Percentiles rank a stretch among this genome's conserved stretches.
Conservation (phyloP, 148 eudicot species). For the Silene uniflora region DNA sequence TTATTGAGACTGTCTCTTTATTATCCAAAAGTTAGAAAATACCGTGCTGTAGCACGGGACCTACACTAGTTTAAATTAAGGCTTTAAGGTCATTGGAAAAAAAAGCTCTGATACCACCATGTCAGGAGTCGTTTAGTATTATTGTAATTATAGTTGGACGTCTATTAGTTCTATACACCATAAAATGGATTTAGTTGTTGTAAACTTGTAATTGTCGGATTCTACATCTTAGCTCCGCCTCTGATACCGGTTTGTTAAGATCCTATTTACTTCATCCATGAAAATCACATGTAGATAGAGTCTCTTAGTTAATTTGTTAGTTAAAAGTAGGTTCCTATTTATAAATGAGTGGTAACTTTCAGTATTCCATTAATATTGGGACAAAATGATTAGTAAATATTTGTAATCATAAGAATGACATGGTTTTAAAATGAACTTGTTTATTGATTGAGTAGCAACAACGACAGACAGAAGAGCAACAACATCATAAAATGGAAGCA, state of each 20-base stretch:
- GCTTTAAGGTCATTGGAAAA: no score
- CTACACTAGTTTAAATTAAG: no score
- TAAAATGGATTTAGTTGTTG: no score
- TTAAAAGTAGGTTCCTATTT: neutral
- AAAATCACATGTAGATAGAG: conserved; percentile 8
- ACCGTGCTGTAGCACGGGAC: no score
- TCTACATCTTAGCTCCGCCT: no score
- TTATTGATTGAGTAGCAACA: conserved; percentile 12
- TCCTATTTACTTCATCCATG: neutral
- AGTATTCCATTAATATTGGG: neutral
- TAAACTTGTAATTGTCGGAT: no score
- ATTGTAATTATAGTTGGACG: neutral
- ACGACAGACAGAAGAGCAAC: conserved; percentile 48
- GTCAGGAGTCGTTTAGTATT: neutral
- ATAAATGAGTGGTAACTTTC: conserved; percentile 3
- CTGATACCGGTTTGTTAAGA: no score
- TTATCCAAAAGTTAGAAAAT: no score
- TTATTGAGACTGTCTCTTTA: no score
- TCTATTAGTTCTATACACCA: neutral
- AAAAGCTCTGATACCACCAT: no score
- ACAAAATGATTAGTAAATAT: conserved; percentile 1
- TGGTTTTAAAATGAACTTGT: conserved; percentile 1
- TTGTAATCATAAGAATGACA: neutral
- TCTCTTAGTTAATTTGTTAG: neutral
- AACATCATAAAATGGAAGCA: conserved; percentile 56